phyloP scores from a whole-genome alignment of 2,329 filamentous ascomycete species.

The Penicillium sp. region DNA sequence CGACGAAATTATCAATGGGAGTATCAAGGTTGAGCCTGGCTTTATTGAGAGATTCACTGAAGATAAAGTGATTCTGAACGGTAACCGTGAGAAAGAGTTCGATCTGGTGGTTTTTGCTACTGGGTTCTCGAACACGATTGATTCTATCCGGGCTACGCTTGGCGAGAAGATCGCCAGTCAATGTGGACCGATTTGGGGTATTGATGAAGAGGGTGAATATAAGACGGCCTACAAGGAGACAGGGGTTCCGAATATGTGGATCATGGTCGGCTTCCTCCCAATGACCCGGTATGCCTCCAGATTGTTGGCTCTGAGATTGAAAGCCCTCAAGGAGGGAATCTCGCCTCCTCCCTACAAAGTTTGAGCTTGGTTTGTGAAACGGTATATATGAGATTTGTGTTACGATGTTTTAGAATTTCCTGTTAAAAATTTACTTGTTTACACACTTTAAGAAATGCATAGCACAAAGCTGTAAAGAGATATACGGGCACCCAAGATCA shows the following conservation, averaged over 20 bases:
- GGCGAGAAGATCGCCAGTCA: slow-evolving; percentile 26
- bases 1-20: slow-evolving; percentile 29
- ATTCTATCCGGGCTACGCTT: slow-evolving; percentile 25
- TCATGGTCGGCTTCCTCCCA: slow-evolving; percentile 41
- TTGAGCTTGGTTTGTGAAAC: not conserved
- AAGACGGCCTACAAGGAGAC: slow-evolving; percentile 34
- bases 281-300: slow-evolving; percentile 39
- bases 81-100: slow-evolving; percentile 33
- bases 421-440: too few relatives aligned
- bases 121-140: slow-evolving; percentile 28
- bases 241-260: slow-evolving; percentile 40
- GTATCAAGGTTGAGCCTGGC: slow-evolving; percentile 28
- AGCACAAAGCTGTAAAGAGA: too few relatives aligned
- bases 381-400: not conserved
- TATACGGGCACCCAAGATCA: too few relatives aligned
- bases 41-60: slow-evolving; percentile 29
- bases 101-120: slow-evolving; percentile 35
- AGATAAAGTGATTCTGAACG: slow-evolving; percentile 35
- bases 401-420: too few relatives aligned
- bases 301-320: slow-evolving; percentile 35
- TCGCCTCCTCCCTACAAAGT: slow-evolving; percentile 2
- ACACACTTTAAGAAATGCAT: too few relatives aligned
- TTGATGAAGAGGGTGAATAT: slow-evolving; percentile 32
- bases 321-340: slow-evolving; percentile 24
- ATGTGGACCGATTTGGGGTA: slow-evolving; percentile 29